phyloP scores from a whole-genome alignment of 1,284 basidiomycete genomes.

The Cryptococcus floricola region DNA sequence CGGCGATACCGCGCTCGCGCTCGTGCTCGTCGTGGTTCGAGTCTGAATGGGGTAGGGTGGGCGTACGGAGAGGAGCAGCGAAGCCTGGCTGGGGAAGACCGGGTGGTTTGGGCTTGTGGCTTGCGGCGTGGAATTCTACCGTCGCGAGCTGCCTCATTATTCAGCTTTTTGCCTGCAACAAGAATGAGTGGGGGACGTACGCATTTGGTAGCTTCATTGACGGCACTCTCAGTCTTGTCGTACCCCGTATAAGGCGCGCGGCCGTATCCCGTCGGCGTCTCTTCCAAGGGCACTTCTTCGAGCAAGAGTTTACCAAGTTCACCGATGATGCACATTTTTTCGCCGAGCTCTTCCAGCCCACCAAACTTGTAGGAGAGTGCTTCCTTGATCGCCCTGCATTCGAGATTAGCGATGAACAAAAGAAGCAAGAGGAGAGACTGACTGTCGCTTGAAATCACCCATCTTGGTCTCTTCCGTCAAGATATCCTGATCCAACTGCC shows the following conservation, averaged over 20 bases:
- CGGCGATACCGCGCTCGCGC: conserved; percentile 17
- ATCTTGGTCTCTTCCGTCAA: conserved; percentile 75
- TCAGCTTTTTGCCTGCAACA: not conserved
- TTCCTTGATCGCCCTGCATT: conserved; percentile 50
- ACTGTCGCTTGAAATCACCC: conserved; percentile 76
- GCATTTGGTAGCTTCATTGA: conserved; percentile 61
- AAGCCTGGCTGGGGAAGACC: conserved; percentile 29
- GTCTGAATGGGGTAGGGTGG: conserved; percentile 11
- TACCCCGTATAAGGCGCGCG: conserved; percentile 65
- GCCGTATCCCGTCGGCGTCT: conserved; percentile 73
- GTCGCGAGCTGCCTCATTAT: conserved; percentile 30
- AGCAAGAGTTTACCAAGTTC: conserved; percentile 76
- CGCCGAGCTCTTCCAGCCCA: conserved; percentile 76
- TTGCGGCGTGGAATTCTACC: conserved; percentile 39
- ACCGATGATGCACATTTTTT: conserved; percentile 80
- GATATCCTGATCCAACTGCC: conserved; percentile 74
- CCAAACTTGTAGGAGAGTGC: conserved; percentile 86
- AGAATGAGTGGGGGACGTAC: conserved; percentile 10
- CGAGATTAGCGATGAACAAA: conserved; percentile 3
- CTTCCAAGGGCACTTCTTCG: conserved; percentile 73
- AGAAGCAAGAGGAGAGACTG: conserved; percentile 10
- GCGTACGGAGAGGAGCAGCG: conserved; percentile 15
- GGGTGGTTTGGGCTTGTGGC: conserved; percentile 35
- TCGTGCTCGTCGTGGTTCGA: conserved; percentile 12
- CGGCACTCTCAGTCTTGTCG: conserved; percentile 59